Evolutionary conservation across 805 yeast species (phyloP).

Genomic region (Metschnikowia henanensis): DNA sequence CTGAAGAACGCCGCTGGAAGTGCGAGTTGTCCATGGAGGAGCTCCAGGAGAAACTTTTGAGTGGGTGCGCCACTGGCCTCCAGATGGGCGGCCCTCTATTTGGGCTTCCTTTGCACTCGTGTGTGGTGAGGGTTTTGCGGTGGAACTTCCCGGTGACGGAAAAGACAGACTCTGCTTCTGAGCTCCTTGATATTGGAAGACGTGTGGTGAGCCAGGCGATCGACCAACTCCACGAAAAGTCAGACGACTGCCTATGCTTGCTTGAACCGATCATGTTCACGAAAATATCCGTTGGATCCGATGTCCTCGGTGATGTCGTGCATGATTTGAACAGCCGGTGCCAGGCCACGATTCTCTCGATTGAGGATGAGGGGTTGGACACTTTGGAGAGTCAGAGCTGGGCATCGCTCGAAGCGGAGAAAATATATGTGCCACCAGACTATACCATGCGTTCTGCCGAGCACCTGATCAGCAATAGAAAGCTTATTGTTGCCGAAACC

Average conservation of each 20-base stretch:
- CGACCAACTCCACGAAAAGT: slow-evolving; percentile 17
- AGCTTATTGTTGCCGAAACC: slow-evolving; percentile 72
- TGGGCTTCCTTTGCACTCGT: slow-evolving; percentile 57
- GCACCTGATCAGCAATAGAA: slow-evolving; percentile 37
- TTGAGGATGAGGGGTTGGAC: slow-evolving; percentile 60
- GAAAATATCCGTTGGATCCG: slow-evolving; percentile 62
- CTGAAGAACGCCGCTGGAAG: slow-evolving; percentile 49
- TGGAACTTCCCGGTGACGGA: slow-evolving; percentile 59
- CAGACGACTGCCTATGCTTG: slow-evolving; percentile 43
- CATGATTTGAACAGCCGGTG: slow-evolving; percentile 83
- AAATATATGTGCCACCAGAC: slow-evolving; percentile 75
- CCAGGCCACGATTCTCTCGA: slow-evolving; percentile 68
- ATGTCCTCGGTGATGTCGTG: slow-evolving; percentile 76
- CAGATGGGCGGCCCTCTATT: slow-evolving; percentile 68
- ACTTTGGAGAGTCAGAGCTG: slow-evolving; percentile 39
- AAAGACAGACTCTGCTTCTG: slow-evolving; percentile 29
- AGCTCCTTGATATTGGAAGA: slow-evolving; percentile 44
- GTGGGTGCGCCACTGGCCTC: slow-evolving; percentile 60
- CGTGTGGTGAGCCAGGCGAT: slow-evolving; percentile 32
- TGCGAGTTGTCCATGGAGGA: slow-evolving; percentile 45
- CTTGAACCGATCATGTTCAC: slow-evolving; percentile 91
- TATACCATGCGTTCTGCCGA: slow-evolving; percentile 46
- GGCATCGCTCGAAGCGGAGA: slow-evolving; percentile 57
- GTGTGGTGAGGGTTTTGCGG: slow-evolving; percentile 50
- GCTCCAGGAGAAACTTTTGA: slow-evolving; percentile 51